Evolutionary conservation across 352 stramenopile species (phyloP), one percentile per base, ranked within the genome.

Genomic region (Chrysophaeum taylorii): DNA sequence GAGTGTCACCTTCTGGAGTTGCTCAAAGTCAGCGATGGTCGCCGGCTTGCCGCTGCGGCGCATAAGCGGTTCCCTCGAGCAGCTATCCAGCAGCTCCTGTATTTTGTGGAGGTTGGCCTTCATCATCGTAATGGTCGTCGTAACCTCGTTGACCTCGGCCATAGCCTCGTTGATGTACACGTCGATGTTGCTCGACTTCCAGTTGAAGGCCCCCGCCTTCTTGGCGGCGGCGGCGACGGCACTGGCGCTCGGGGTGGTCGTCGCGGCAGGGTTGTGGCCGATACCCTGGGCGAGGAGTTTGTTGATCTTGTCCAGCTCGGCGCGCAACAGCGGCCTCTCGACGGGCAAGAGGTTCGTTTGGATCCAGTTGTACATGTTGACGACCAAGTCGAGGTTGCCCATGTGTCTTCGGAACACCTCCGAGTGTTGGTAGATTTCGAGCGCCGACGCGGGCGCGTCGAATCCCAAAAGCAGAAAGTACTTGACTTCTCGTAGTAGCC

Each of bases 351-450:
- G 54, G 0, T 81, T 89, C 25, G 77, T 80, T 50, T 94, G 86
- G 39, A 95, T 90, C 18, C 78, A 87, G 77, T 96, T 96, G 80
- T 95, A 94, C 78, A 93, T 89, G 64, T 95, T 86, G 12, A 95
- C 87, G 39, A 96, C 93, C 36, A 96, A 78, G 57, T 94, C 90
- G 2, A 96, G 68, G 69, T 95, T 95, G 0, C 88, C 88, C 0
- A 87, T 95, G 63, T 96, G 89, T 0, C 88, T 76, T 1, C 89
- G 81, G 74, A 95, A 96, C 14, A 94, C 76, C 70, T 96, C 89
- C n/a, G 85, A 87, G 25, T 86, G 82, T 54, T 89, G 87, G 81
- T 94, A 95, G 43, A 96, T 94, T 35, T 90, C 87, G 16, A 94
- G 80, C 0, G 89, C 90, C 60, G 91, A 85, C 50, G 89, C 83